Percentiles rank a stretch among this genome's conserved stretches.
These are phyloP conservation scores for Basidioascus undulatus DNA, from an alignment of 768 basidiomycete species.

Conservation along the genomic window DNA sequence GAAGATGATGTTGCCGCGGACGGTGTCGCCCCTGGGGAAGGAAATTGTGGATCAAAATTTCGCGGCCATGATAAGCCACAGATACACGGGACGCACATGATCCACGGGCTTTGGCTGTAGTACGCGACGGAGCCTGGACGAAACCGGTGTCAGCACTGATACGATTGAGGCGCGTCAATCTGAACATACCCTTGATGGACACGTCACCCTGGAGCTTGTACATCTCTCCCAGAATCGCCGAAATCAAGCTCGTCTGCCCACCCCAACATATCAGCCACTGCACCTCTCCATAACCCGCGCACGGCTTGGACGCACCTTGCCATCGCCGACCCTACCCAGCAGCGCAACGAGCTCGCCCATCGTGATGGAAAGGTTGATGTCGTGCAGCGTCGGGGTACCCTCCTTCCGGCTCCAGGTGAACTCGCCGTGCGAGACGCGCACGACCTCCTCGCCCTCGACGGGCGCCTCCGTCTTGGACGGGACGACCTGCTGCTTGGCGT, in stretches of 20 bases:
- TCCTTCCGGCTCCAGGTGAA: constrained; percentile 48
- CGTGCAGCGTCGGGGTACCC: constrained; percentile 31
- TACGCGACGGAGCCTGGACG: constrained; percentile 13
- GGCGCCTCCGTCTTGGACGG: constrained; percentile 35
- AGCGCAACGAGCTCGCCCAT: constrained; percentile 57
- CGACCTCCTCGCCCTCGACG: constrained; percentile 26
- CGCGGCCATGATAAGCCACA: constrained; percentile 31
- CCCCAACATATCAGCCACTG: not conserved
- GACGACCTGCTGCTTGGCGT: too few species aligned
- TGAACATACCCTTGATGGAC: constrained; percentile 17
- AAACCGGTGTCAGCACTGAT: not conserved
- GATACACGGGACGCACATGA: constrained; percentile 14
- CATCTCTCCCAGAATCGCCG: constrained; percentile 76
- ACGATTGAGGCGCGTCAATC: not conserved
- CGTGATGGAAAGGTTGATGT: constrained; percentile 32
- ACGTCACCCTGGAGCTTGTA: constrained; percentile 47
- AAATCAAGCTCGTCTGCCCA: constrained; percentile 40
- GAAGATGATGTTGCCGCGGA: constrained; percentile 79
- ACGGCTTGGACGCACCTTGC: constrained; percentile 28
- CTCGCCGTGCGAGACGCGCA: constrained; percentile 48
- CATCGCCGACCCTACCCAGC: constrained; percentile 70
- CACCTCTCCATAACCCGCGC: constrained; percentile 6
- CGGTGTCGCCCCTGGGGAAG: constrained; percentile 42
- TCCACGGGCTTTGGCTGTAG: constrained; percentile 35
- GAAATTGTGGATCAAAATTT: constrained; percentile 29